Evolutionary conservation across 1,139 yeast species (phyloP), one percentile per base, ranked within the genome.

Genomic region (Lodderomyces margitis): DNA sequence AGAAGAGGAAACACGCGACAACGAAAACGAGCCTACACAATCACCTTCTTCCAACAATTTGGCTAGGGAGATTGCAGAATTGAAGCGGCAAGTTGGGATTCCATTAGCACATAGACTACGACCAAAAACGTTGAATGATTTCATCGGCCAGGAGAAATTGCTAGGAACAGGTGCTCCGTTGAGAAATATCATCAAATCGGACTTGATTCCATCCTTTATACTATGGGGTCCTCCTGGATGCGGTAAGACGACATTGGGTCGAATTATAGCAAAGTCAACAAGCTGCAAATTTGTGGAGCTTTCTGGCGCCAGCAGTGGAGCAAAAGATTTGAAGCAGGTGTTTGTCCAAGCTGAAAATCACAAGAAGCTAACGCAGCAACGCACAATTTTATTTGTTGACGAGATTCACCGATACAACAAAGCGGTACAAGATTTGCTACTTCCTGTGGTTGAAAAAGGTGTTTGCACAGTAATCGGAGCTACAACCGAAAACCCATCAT

Each of bases 151-250:
- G 59, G 78, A 79, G 41, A 91, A 87, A 58, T 63, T 92, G 12
- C 78, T 92, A 1, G 95, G 95, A 0, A 70, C 74, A 6, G 67
- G 75, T 15, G 98, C 97, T 0, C 64, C 88, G 0, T 62, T 94
- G 12, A 69, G 87, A 34, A 81, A 83, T 37, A 82, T 87, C 42
- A 77, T 92, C 2, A 72, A 74, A 28, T 61, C 75, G 2, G 84
- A 80, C 34, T 66, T 64, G 49, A 78, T 81, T 2, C 98, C 98
- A 0, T 89, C 97, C 0, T 77, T 92, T 68, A 80, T 92, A 5
- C 66, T 92, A 11, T 92, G 98, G 98, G 99, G 99, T 0, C 87
- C 87, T 1, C 95, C 97, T 1, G 98, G 98, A 0, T 92, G 85
- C 2, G 99, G 99, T 0, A 92, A 92, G 58, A 92, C 99, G 0